Conservation (phyloP, 345 rosid species). For the Ceriops decandra region DNA sequence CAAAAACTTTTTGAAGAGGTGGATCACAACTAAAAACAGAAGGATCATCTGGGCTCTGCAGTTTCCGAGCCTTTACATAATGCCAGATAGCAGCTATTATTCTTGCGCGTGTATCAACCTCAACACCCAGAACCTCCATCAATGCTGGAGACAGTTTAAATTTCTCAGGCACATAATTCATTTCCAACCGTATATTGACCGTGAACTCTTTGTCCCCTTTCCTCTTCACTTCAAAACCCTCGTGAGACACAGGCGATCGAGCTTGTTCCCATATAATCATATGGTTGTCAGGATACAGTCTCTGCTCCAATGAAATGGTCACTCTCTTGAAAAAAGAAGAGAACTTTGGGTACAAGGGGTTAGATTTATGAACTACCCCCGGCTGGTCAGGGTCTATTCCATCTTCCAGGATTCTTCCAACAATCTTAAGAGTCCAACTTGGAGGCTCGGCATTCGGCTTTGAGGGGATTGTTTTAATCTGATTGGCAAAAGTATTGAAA, state of each 20-base stretch:
- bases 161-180: slow-evolving; percentile 91
- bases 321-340: slow-evolving; percentile 93
- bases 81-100: slow-evolving; percentile 98
- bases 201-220: slow-evolving; percentile 90
- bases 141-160: slow-evolving; percentile 85
- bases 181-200: slow-evolving; percentile 73
- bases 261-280: slow-evolving; percentile 86
- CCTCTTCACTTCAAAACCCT: slow-evolving; percentile 97
- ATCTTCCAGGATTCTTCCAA: slow-evolving; percentile 94
- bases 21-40: slow-evolving; percentile 77
- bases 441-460: slow-evolving; percentile 90
- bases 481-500: slow-evolving; percentile 85
- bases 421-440: slow-evolving; percentile 85
- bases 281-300: slow-evolving; percentile 85
- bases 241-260: slow-evolving; percentile 84
- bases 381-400: slow-evolving; percentile 92
- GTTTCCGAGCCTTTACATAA: slow-evolving; percentile 92
- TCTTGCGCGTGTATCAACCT: slow-evolving; percentile 93
- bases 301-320: slow-evolving; percentile 79
- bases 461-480: slow-evolving; percentile 67
- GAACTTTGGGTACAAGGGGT: slow-evolving; percentile 72
- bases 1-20: slow-evolving; percentile 87
- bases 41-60: slow-evolving; percentile 88
- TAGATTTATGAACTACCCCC: slow-evolving; percentile 68
- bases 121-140: slow-evolving; percentile 94